A percentile compares a stretch with the other conserved stretches of the same genome.
These are phyloP conservation scores for Tetracladium maxilliforme DNA, from an alignment of 2,329 filamentous ascomycete genomes.

Conservation along the genomic window DNA sequence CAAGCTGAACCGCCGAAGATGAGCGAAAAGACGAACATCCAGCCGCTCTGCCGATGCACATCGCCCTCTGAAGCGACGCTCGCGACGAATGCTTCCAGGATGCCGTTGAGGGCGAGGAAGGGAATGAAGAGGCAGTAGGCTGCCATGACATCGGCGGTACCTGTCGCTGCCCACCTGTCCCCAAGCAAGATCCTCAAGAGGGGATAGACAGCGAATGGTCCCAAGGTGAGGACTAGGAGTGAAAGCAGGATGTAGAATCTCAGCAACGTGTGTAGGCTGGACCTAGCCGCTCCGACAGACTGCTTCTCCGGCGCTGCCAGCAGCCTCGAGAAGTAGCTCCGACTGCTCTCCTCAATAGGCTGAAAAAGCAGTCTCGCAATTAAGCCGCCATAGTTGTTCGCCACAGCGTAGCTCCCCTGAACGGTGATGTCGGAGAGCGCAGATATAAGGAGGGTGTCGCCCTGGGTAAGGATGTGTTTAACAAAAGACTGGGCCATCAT, in stretches of 20 bases:
- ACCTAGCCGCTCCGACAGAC: conserved; percentile 23
- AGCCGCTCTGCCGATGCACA: conserved; percentile 62
- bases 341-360: conserved; percentile 85
- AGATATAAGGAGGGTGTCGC: conserved; percentile 79
- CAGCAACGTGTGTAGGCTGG: conserved; percentile 49
- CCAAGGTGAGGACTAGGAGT: conserved; percentile 50
- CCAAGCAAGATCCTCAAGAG: conserved; percentile 67
- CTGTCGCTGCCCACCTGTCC: conserved; percentile 56
- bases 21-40: conserved; percentile 72
- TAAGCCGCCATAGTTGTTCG: conserved; percentile 87
- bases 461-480: conserved; percentile 89
- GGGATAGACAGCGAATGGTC: conserved; percentile 60
- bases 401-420: conserved; percentile 84
- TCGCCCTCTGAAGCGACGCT: conserved; percentile 66
- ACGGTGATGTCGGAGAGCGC: conserved; percentile 61
- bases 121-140: conserved; percentile 89
- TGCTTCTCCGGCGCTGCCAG: conserved; percentile 28
- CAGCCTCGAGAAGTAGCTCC: conserved; percentile 76
- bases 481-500: conserved; percentile 78
- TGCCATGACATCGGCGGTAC: conserved; percentile 59
- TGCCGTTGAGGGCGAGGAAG: conserved; percentile 78
- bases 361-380: conserved; percentile 83
- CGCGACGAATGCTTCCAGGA: conserved; percentile 84
- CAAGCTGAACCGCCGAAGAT: conserved; percentile 65
- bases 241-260: conserved; percentile 63